Evolutionary conservation across 371 early-diverging fungal species (phyloP), one percentile per base, ranked within the genome.

Genomic region (Mucor sp.): DNA sequence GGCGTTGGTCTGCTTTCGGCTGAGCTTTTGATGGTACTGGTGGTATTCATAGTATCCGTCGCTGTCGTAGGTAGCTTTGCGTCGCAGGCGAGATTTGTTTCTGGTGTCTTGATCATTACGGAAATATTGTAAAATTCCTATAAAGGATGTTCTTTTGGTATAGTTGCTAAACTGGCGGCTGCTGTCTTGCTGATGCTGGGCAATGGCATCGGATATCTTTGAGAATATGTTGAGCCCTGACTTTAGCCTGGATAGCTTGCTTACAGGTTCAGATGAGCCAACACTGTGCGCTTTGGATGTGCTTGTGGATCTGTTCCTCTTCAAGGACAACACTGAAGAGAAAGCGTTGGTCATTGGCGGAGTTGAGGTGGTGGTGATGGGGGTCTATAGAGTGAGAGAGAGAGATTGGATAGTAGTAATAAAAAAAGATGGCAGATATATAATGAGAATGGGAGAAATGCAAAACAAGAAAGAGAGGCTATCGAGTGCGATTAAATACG

Each of bases 231-330:
- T 63, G 1, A 76, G 44, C 21, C 71, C 66, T 23, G 68, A 70
- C 48, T 76, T 76, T 7, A 76, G 28, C 39, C 63, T 65, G 5
- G 74, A 74, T 21, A 76, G 17, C 48, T 73, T 76, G 56, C 74
- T 66, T 4, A 61, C 61, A 6, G 72, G 63, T 9, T 63, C 61
- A 11, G 53, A 33, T 12, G 21, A n/a, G 12, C 35, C 35, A 43
- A 23, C n/a, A 37, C 62, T 19, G 6, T 47, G 23, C 27, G 68
- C 68, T 53, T 71, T 60, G 7, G 65, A 58, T 19, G 69, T 67
- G 28, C 73, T 72, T 6, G 65, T 59, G 14, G 73, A 72, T 33
- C 76, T 67, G 33, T 69, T 61, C 43, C 76, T 60, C 62, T 75
- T 75, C n/a, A 63, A 60, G 35, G 69, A 69, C 30, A 72, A 59